Percentiles rank a stretch among this genome's conserved stretches.
These are phyloP conservation scores for Coemansia sp. DNA, from an alignment of 192 early-diverging fungal species.

Conservation along the genomic window DNA sequence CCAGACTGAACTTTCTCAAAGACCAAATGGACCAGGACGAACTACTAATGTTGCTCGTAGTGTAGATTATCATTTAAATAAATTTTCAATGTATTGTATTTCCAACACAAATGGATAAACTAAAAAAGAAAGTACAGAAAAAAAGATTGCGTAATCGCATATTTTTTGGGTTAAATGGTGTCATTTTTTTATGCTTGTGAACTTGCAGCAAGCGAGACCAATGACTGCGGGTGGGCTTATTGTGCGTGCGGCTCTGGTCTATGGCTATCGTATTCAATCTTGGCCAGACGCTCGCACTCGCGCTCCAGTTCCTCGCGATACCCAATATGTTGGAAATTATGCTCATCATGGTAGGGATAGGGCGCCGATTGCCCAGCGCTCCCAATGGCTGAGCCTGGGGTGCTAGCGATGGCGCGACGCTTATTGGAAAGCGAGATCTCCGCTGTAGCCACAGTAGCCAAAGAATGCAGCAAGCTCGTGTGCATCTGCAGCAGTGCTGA, in stretches of 20 bases:
- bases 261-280: not conserved
- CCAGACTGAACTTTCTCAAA: conserved; percentile 48
- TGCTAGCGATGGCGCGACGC: conserved; percentile 14
- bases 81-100: not conserved
- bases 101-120: not conserved
- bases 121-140: not conserved
- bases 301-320: conserved; percentile 48
- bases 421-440: conserved; percentile 36
- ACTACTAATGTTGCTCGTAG: conserved; percentile 14
- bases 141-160: not conserved
- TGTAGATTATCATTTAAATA: not conserved
- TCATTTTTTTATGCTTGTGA: not conserved
- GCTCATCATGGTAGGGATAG: conserved; percentile 1
- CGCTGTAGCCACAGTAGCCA: conserved; percentile 47
- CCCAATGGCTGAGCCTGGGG: conserved; percentile 5
- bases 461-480: conserved; percentile 37
- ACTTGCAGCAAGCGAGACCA: too few relatives aligned
- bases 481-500: conserved; percentile 6
- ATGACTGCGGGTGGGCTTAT: not conserved
- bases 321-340: conserved; percentile 9
- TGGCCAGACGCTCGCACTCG: conserved; percentile 50
- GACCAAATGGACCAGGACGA: conserved; percentile 52
- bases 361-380: not conserved
- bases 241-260: not conserved
- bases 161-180: not conserved